Evolutionary conservation across 1,139 yeast genomes (phyloP).

Genomic region (Sugiyamaella neomexicana): DNA sequence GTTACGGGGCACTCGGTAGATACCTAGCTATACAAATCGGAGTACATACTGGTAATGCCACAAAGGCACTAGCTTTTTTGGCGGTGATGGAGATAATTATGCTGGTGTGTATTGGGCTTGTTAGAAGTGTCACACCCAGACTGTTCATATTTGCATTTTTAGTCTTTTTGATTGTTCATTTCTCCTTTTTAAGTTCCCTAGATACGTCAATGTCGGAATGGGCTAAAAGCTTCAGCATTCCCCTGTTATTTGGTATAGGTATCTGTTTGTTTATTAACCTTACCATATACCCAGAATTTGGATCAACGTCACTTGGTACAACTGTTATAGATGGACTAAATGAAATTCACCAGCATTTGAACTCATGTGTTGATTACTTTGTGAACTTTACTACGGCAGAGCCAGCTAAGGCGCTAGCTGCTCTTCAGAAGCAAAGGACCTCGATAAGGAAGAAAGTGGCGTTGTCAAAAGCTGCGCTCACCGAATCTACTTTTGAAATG

Average conservation of each 20-base stretch:
- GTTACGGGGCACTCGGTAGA: conserved; percentile 46
- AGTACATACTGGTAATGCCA: conserved; percentile 20
- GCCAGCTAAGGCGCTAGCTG: conserved; percentile 22
- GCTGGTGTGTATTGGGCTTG: conserved; percentile 51
- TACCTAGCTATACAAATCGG: conserved; percentile 41
- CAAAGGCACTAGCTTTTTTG: conserved; percentile 46
- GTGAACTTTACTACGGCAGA: conserved; percentile 29
- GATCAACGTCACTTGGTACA: conserved; percentile 50
- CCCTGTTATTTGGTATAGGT: conserved; percentile 49
- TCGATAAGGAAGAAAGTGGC: conserved; percentile 40
- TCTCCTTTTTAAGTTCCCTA: conserved; percentile 45
- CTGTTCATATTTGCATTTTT: conserved; percentile 50
- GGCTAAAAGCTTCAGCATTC: conserved; percentile 44
- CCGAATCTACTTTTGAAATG: conserved; percentile 51
- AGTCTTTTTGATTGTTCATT: conserved; percentile 50
- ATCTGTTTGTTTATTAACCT: conserved; percentile 47
- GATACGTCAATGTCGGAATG: conserved; percentile 34
- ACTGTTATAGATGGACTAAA: conserved; percentile 45
- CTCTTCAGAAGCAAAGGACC: conserved; percentile 31
- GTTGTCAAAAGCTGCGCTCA: conserved; percentile 44
- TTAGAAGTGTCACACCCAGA: conserved; percentile 49
- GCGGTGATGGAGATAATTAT: conserved; percentile 49
- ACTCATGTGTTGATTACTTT: conserved; percentile 45
- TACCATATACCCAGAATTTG: conserved; percentile 51
- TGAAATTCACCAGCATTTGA: conserved; percentile 45